Base-by-base conservation (phyloP, 2,329 filamentous ascomycete species). In the Fusarium lateritium region DNA sequence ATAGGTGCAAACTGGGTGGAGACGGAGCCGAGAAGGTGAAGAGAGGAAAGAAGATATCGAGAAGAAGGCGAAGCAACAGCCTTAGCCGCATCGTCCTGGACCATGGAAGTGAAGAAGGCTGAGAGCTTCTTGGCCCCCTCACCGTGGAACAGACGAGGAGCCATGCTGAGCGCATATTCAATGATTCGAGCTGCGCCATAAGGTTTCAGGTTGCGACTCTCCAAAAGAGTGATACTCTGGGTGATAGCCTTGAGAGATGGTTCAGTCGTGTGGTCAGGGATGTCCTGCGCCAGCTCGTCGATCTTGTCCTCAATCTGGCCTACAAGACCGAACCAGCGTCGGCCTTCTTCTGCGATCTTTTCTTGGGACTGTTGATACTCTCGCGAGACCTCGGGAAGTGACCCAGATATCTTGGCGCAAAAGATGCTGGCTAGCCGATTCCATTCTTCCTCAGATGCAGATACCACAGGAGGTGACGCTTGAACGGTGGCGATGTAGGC, bases 351-450 rank as follows among this genome's bases (percentile, higher is more conserved):
- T 11, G 88, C 87, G 26, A 97, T 84, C 40, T 83, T 83, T 51
- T 88, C 85, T 76, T 97, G 94, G 0, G 93, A 97, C 42, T 85
- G 84, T 26, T 87, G 85, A 70, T 92, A 92, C 19, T 94, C 92
- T 65, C 91, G 91, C 0, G 94, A 94, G 57, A 95, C 89, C 75
- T 95, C 94, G 1, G 94, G 94, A 7, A 93, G 85, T 1, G 94
- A 97, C 7, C 88, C 87, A 55, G 89, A 90, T 58, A 97, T 89
- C 38, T 87, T 85, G 33, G 88, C 83, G 26, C 90, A 83, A n/a
- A 97, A 80, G 0, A 84, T 77, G 2, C 86, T 81, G 0, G 88
- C 86, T n/a, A 94, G 79, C 3, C 82, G 82, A 4, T 82, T 77
- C 92, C 93, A 96, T 67, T 90, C 83, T 5, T 83, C 78, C 17